Percentiles rank a stretch among this genome's conserved stretches.
Conservation (phyloP, 108 stramenopile species). For the Parietichytrium sp. region DNA sequence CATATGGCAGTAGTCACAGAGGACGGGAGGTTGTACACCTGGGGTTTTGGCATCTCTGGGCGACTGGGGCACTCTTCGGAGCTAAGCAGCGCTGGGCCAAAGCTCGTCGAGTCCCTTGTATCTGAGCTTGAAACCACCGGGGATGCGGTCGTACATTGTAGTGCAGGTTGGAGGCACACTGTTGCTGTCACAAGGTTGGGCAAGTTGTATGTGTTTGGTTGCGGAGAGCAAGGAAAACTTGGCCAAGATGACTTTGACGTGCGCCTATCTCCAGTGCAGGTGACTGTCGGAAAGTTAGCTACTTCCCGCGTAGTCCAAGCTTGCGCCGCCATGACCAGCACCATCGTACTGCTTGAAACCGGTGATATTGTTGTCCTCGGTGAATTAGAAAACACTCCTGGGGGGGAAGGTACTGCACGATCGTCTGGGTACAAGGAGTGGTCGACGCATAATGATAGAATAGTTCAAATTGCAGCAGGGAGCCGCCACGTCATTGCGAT, state of each 20-base stretch:
- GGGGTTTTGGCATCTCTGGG: background rate
- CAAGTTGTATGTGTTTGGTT: background rate
- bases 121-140: background rate
- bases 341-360: background rate
- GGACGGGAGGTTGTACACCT: background rate
- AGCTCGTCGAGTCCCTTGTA: background rate
- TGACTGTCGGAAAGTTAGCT: background rate
- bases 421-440: no score
- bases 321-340: background rate
- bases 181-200: background rate
- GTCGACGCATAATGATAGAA: background rate
- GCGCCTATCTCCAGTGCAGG: background rate
- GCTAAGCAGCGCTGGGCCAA: background rate
- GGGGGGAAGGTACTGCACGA: background rate
- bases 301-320: background rate
- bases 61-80: background rate
- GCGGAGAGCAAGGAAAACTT: background rate
- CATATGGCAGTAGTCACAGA: background rate
- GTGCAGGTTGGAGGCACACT: background rate
- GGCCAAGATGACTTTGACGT: background rate
- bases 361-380: background rate
- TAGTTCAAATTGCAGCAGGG: background rate
- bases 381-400: background rate
- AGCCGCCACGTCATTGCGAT: background rate
- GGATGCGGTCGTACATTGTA: background rate